phyloP scores from a whole-genome alignment of 1,139 yeast species.

The Kodamaea alishanica region DNA sequence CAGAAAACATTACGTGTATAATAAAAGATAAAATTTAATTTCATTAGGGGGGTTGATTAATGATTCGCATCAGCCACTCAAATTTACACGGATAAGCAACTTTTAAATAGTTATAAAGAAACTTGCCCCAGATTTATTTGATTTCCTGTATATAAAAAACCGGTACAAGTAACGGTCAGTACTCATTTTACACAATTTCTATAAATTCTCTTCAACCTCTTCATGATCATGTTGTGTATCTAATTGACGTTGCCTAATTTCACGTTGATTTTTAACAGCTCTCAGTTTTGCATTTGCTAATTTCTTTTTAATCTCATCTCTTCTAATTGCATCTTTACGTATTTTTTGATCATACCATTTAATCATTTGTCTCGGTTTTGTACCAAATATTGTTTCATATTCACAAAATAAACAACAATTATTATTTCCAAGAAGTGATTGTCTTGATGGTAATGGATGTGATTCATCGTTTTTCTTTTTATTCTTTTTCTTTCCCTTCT shows the following conservation, averaged over 20 bases:
- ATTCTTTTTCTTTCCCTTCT: slow-evolving; percentile 22
- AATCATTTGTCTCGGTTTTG: slow-evolving; percentile 45
- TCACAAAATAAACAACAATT: slow-evolving; percentile 56
- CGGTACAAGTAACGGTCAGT: too few relatives aligned
- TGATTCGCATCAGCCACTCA: too few relatives aligned
- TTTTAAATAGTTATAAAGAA: too few relatives aligned
- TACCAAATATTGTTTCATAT: slow-evolving; percentile 55
- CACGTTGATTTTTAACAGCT: slow-evolving; percentile 30
- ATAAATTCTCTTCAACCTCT: neutral
- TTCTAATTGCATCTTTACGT: slow-evolving; percentile 30
- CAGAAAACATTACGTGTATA: slow-evolving; percentile 10
- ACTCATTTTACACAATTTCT: neutral
- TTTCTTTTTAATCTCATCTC: slow-evolving; percentile 34
- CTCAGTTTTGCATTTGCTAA: slow-evolving; percentile 37
- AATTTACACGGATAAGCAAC: too few relatives aligned
- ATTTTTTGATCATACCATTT: slow-evolving; percentile 44
- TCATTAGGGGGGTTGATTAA: slow-evolving; percentile 1
- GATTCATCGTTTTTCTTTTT: slow-evolving; percentile 18
- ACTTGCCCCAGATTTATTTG: too few relatives aligned
- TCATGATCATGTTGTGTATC: slow-evolving; percentile 12
- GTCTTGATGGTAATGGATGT: slow-evolving; percentile 4
- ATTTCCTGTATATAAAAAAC: too few relatives aligned
- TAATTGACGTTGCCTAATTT: slow-evolving; percentile 22
- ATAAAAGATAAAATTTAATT: slow-evolving; percentile 1
- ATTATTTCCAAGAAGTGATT: slow-evolving; percentile 5